phyloP scores from a whole-genome alignment of 2,329 filamentous ascomycete genomes.

The Cercospora citrullina region DNA sequence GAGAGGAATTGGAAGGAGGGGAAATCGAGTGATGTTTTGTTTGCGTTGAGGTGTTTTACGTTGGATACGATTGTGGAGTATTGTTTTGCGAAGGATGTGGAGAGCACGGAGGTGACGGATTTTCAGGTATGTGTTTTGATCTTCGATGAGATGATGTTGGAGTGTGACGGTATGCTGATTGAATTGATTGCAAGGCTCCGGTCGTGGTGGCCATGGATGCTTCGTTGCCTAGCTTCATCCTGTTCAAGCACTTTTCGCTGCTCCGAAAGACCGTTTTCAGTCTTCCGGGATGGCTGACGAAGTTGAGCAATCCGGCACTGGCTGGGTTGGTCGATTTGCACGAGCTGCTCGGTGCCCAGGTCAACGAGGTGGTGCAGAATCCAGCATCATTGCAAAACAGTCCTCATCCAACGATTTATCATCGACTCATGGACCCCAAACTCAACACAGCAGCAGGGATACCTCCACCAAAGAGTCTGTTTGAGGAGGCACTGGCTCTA shows the following conservation, averaged over 20 bases:
- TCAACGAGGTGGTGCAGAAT: slow-evolving; percentile 37
- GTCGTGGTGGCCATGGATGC: slow-evolving; percentile 47
- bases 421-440: slow-evolving; percentile 40
- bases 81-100: slow-evolving; percentile 45
- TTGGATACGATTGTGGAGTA: slow-evolving; percentile 45
- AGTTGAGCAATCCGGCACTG: slow-evolving; percentile 40
- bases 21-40: slow-evolving; percentile 35
- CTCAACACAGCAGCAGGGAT: slow-evolving; percentile 38
- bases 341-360: slow-evolving; percentile 38
- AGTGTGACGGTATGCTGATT: neutral
- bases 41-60: slow-evolving; percentile 41
- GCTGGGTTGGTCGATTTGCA: slow-evolving; percentile 44
- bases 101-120: slow-evolving; percentile 42
- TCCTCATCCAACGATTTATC: slow-evolving; percentile 43
- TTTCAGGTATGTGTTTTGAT: slow-evolving; percentile 31
- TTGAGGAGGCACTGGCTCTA: slow-evolving; percentile 49
- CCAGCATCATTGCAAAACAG: slow-evolving; percentile 37
- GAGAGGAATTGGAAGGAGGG: slow-evolving; percentile 8
- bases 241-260: slow-evolving; percentile 45
- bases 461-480: slow-evolving; percentile 40
- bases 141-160: neutral
- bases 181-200: slow-evolving; percentile 35
- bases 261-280: slow-evolving; percentile 42
- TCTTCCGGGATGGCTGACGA: slow-evolving; percentile 42
- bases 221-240: slow-evolving; percentile 37